Conservation (phyloP, 176 grass and related monocot species). For the Rhipidocladum racemiflorum region DNA sequence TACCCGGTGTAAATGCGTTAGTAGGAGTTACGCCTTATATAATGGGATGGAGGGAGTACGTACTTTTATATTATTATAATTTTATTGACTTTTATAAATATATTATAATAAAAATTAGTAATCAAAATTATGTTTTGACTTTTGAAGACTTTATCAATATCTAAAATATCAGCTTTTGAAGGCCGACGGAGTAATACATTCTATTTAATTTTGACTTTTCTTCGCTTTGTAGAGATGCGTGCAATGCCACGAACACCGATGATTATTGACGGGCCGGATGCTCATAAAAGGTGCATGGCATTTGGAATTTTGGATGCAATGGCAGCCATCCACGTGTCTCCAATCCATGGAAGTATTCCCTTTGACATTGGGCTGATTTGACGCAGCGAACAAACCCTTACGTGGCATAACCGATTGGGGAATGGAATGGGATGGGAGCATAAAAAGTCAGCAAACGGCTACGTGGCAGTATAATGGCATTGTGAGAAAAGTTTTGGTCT, state of each 20-base stretch:
- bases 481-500: not conserved
- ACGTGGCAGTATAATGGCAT: conserved; percentile 1
- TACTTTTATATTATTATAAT: too few relatives aligned
- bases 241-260: not conserved
- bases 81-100: too few relatives aligned
- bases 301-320: not conserved
- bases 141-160: too few relatives aligned
- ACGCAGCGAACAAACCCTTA: conserved; percentile 26
- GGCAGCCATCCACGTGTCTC: conserved; percentile 39
- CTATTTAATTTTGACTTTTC: conserved; percentile 14
- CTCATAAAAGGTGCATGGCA: not conserved
- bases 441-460: not conserved
- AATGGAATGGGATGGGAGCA: not conserved
- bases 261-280: not conserved
- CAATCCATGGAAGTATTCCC: not conserved
- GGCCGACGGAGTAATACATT: too few relatives aligned
- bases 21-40: too few relatives aligned
- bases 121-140: too few relatives aligned
- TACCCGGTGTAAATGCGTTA: too few relatives aligned
- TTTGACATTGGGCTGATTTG: conserved; percentile 29
- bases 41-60: too few relatives aligned
- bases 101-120: too few relatives aligned
- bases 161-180: too few relatives aligned
- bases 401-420: conserved; percentile 28
- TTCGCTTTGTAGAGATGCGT: not conserved